Base-by-base conservation (phyloP, 192 early-diverging fungal species). In the Coemansia sp. region DNA sequence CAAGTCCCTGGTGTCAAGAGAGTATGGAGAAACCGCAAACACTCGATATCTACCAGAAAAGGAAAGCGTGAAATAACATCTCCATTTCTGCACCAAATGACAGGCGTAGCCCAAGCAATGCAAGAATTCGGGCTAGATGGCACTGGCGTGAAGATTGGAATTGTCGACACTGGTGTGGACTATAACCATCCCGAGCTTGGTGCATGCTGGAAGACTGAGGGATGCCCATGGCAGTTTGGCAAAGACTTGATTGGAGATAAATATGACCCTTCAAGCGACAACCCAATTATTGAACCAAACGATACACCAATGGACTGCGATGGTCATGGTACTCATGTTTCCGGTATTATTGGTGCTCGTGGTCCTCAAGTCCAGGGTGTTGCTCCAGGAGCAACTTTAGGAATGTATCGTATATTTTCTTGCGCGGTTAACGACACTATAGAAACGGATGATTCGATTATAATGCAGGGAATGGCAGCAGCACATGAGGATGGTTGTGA, bases 251-350 rank as follows among this genome's bases (percentile, higher is more conserved):
- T 90, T 2, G 90, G 89, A 3, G 49, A 24, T 14, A 21, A 19
- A 5, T 22, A 2, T 27, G 48, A 23, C 11, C 21, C 7, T 53
- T 60, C 0, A 15, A 82, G 88, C 63, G 59, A 64, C 0, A 86
- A 76, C 52, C 52, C 69, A 62, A 41, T 17, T 19, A 45, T 45
- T 35, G 58, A 86, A 19, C 89, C 90, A 3, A 68, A 83, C 32
- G 80, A 84, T 63, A 59, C 61, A 9, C 76, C 76, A 4, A 69
- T 69, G 66, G 76, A 78, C 29, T 88, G 90, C 61, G 65, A 64
- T 45, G 88, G 90, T 25, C 90, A 90, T 67, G 89, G 88, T 19
- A 89, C 88, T 3, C 88, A 88, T 43, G 86, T 91, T 1, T 64
- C 88, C 4, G 87, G 87, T 24, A 87, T 88, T 24, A 76, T 88